Base-by-base conservation (phyloP, 2,329 filamentous ascomycete species). In the Exophiala calicioides region DNA sequence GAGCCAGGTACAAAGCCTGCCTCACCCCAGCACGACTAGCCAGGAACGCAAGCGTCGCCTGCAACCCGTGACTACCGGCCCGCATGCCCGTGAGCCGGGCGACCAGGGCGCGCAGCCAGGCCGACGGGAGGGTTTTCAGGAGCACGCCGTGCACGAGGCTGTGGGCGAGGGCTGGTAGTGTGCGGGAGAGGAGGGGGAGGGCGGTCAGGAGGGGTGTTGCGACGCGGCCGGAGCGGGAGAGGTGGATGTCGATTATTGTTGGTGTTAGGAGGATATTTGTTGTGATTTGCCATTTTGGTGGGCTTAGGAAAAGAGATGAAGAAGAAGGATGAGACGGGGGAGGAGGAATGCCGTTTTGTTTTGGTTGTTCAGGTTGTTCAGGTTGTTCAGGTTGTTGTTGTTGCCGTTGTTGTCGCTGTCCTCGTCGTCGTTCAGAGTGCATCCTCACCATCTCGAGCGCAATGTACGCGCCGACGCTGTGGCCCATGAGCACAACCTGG, bases 381-480 rank as follows among this genome's bases (percentile, higher is more conserved):
- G 24, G 7, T 15, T 13, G 5, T 10, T 12, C 10, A 21, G 20
- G 37, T 4, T 5, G 16, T 19, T n/a, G n/a, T n/a, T n/a, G 32
- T 34, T 13, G 15, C 15, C 32, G 32, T 35, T 7, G 30, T 13
- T n/a, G 26, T 29, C 30, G 30, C 12, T 21, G 18, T 18, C 15
- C 18, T 13, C 26, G 19, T 20, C 3, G 15, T 31, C 68, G 56
- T 27, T 69, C 69, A 26, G 74, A 68, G 52, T 82, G 76, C 7
- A 80, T 72, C 51, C 81, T 72, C 36, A 87, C 77, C 21, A 86
- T 68, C 62, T 90, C 85, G 53, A 89, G 78, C 2, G 78, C 70
- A 15, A 90, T 84, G 62, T 86, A 90, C 7, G 80, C 72, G 18
- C 86, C 86, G 1, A 90, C 83, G 0, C 85, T 88, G 65, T 90